Base-by-base conservation (phyloP, 1,139 yeast species). In the Yamadazyma atlantica region DNA sequence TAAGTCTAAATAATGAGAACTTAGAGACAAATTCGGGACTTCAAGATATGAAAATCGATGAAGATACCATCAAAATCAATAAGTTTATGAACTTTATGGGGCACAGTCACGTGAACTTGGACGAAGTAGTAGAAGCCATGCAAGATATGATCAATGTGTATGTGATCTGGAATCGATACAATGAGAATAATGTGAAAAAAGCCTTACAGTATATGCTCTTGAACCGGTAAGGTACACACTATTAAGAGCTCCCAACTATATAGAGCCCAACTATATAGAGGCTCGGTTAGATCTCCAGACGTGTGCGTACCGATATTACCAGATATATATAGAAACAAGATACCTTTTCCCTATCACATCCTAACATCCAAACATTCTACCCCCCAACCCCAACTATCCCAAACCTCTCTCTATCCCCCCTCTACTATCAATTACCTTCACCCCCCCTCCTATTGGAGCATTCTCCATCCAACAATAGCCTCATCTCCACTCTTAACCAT, bases 161-260 rank as follows among this genome's bases (percentile, higher is more conserved):
- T 56, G 90, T 85, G 35, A 73, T 80, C 10, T 89, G 97, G 97
- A 90, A 85, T 48, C 60, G 79, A 18, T 89, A 85, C 53, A 89
- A 85, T 52, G 97, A 89, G 55, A 58, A 51, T 22, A 53, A 49
- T 14, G 70, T 69, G 29, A 67, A 67, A 40, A 66, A 66, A 46
- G 65, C 74, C 3, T 50, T 72, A 27, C 76, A 68, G 47, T 48
- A 55, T 38, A 69, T 71, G 76, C 48, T 72, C 18, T 46, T 69
- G 33, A 62, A 59, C 37, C 49, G 72, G 24, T 63, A 40, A n/a
- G n/a, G n/a, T n/a, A n/a, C n/a, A n/a, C n/a, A n/a, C n/a, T n/a
- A n/a, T n/a, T n/a, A n/a, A n/a, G n/a, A n/a, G n/a, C n/a, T n/a
- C n/a, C n/a, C n/a, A n/a, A n/a, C n/a, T n/a, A n/a, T n/a, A n/a